Percentiles rank a stretch among this genome's conserved stretches.
phyloP scores from a whole-genome alignment of 2,329 filamentous ascomycete species.

The Septoria linicola region DNA sequence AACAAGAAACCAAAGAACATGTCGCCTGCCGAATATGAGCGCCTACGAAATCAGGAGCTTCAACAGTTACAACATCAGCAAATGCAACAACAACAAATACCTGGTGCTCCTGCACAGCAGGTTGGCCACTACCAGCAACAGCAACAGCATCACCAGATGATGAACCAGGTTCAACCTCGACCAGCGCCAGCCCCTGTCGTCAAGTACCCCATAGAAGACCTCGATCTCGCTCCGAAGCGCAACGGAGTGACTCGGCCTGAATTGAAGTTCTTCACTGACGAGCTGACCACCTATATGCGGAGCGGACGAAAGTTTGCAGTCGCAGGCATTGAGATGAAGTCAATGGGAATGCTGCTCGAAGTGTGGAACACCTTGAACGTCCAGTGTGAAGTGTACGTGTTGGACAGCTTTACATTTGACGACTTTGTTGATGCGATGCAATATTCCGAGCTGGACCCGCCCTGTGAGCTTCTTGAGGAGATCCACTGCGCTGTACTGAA shows the following conservation, averaged over 20 bases:
- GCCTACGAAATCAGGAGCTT: slow-evolving; percentile 26
- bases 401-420: slow-evolving; percentile 97
- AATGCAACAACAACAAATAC: slow-evolving; percentile 27
- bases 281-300: slow-evolving; percentile 39
- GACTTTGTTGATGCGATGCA: slow-evolving; percentile 89
- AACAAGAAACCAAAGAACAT: slow-evolving; percentile 28
- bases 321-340: slow-evolving; percentile 71
- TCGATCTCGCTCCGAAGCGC: slow-evolving; percentile 70
- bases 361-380: slow-evolving; percentile 97
- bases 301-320: slow-evolving; percentile 42
- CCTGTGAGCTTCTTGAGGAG: slow-evolving; percentile 84
- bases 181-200: slow-evolving; percentile 68
- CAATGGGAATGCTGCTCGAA: slow-evolving; percentile 81
- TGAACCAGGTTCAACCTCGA: slow-evolving; percentile 39
- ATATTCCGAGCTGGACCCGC: slow-evolving; percentile 65
- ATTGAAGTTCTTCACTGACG: slow-evolving; percentile 71
- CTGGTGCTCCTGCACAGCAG: slow-evolving; percentile 38
- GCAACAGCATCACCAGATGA: slow-evolving; percentile 22
- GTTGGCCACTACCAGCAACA: slow-evolving; percentile 34
- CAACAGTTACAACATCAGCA: slow-evolving; percentile 26
- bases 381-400: slow-evolving; percentile 89
- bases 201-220: slow-evolving; percentile 94
- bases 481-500: slow-evolving; percentile 90
- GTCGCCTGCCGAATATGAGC: slow-evolving; percentile 25
- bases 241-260: slow-evolving; percentile 67